Conservation (phyloP, 495 filamentous ascomycete species). For the Extremus antarcticus region DNA sequence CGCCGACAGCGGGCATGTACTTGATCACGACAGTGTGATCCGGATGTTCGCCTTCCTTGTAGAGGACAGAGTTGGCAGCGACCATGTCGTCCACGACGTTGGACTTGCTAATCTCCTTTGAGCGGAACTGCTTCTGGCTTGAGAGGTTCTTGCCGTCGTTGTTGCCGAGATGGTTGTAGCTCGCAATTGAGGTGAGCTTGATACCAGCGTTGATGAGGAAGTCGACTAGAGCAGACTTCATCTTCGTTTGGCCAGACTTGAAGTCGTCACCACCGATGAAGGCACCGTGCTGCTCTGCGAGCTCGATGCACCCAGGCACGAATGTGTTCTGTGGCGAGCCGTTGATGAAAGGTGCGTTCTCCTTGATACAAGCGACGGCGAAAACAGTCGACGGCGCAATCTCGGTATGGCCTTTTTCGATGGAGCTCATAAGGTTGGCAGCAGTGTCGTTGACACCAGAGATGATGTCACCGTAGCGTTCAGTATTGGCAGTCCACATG, state of each 20-base stretch:
- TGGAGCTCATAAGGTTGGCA: constrained; percentile 79
- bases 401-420: constrained; percentile 77
- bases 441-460: constrained; percentile 91
- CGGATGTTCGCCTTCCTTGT: constrained; percentile 56
- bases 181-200: constrained; percentile 96
- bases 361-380: constrained; percentile 85
- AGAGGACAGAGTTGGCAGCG: constrained; percentile 82
- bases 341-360: constrained; percentile 93
- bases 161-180: constrained; percentile 99
- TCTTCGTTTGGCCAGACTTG: constrained; percentile 99
- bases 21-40: constrained; percentile 41
- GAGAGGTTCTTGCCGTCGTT: constrained; percentile 98
- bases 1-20: constrained; percentile 98
- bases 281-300: constrained; percentile 76
- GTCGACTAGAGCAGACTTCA: constrained; percentile 98
- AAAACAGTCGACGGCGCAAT: constrained; percentile 92
- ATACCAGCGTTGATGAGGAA: constrained; percentile 98
- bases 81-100: constrained; percentile 99
- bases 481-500: constrained; percentile 98
- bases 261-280: constrained; percentile 99
- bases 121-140: constrained; percentile 95
- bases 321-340: constrained; percentile 99
- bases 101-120: constrained; percentile 98
- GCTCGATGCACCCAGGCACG: constrained; percentile 79
- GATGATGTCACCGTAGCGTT: constrained; percentile 84